Base-by-base conservation (phyloP, 2,329 filamentous ascomycete species). In the Karstenula rhodostoma region DNA sequence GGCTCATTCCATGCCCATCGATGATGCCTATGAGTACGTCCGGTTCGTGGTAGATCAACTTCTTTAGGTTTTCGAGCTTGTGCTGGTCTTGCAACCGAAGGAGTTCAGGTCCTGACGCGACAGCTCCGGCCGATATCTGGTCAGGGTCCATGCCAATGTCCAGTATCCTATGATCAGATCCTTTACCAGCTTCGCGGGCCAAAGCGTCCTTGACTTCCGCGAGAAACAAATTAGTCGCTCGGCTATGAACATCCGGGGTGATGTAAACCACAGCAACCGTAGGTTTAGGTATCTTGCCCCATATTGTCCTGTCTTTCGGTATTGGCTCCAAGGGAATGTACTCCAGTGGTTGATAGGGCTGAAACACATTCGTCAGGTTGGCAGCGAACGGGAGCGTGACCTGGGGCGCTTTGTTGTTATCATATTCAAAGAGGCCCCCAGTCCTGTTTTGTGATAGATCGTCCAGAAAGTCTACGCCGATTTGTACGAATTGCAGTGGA, bases 11-110 rank as follows among this genome's bases (percentile, higher is more conserved):
- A 12, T 27, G 12, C 3, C 29, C 8, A 17, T 48, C 27, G 32
- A 57, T 49, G 13, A 57, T 15, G 2, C 32, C 55, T 40, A 57
- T 23, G 12, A 57, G 25, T 1, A 57, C 55, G 19, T 57, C 23
- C 12, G 44, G 19, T 17, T 3, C 29, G 8, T 12, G 4, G 25
- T 49, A 8, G 9, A 49, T 50, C 10, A 56, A 9, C 4, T 17
- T 2, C 8, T 19, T 4, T 23, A 49, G 35, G 0, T 25, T 19
- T 19, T 12, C 2, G 3, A 17, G 19, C 6, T 4, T 12, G 12
- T 49, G 25, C n/a, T 49, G 8, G 19, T 48, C 32, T 23, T 27
- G 43, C 17, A 32, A 25, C 12, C 40, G 25, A 10, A 56, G n/a
- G 4, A 49, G 43, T n/a, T 48, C 44, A 8, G n/a, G 15, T 3